These are phyloP conservation scores for Thraustotheca clavata DNA, from an alignment of 352 stramenopile genomes.

Conservation along the genomic window DNA sequence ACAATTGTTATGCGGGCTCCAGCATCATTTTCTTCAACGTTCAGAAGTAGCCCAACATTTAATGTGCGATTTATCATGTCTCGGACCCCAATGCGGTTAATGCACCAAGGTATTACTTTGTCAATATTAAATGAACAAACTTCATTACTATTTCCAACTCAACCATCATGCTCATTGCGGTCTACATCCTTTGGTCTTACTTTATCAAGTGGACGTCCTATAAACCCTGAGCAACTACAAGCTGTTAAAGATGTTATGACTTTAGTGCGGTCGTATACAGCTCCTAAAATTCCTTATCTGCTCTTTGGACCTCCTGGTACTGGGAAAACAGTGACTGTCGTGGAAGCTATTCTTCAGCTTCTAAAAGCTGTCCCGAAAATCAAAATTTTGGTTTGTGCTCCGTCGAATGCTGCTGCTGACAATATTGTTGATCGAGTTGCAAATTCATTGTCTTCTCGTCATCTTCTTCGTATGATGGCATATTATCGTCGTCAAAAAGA, in stretches of 20 bases:
- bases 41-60: not conserved
- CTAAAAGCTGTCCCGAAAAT: conserved; percentile 15
- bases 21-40: not conserved
- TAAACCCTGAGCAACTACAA: conserved; percentile 26
- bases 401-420: conserved; percentile 25
- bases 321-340: conserved; percentile 32
- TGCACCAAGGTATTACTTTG: conserved; percentile 7
- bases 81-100: not conserved
- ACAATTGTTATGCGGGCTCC: conserved; percentile 7
- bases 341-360: conserved; percentile 28
- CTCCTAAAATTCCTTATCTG: conserved; percentile 27
- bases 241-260: conserved; percentile 22
- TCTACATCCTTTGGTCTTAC: too few species aligned
- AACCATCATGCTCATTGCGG: too few species aligned
- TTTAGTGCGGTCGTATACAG: conserved; percentile 24
- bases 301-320: conserved; percentile 32
- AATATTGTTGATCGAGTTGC: conserved; percentile 26
- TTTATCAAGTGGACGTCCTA: conserved; percentile 17
- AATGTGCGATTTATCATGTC: conserved; percentile 16
- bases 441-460: conserved; percentile 4
- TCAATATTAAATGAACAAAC: not conserved
- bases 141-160: conserved; percentile 1
- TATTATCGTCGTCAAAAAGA: conserved; percentile 3
- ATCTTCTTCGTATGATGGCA: not conserved
- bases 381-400: conserved; percentile 27